Evolutionary conservation across 75 land plant species (phyloP), one percentile per base, ranked within the genome.

Genomic region (Adiantum capillusveneris): DNA sequence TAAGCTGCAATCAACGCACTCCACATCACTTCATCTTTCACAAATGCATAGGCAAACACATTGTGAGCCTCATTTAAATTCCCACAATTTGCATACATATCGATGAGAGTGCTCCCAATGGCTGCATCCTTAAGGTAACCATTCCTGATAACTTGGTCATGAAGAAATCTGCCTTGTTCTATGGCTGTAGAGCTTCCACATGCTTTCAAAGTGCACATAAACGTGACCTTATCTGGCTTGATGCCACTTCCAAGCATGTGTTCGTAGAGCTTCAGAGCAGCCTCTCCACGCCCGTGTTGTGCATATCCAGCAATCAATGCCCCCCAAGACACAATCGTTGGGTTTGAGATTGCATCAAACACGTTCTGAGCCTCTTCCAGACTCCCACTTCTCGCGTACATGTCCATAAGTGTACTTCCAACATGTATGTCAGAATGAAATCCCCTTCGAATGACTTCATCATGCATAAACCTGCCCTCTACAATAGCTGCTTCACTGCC

Each of bases 351-450:
- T 1, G 25, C 25, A 54, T 54, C 70, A 34, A 70, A 70, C 9
- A 49, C 36, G 14, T 46, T 17, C 1, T 30, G n/a, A 14, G 74
- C 74, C n/a, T 57, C 71, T 31, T 65, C 39, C 0, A 71, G 17
- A 29, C 52, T 71, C 22, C 70, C 71, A 67, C 57, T 43, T 48
- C 66, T 66, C 11, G 53, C 36, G 51, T 70, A 70, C 64, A 65
- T 70, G 59, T 30, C 62, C 28, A 70, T 18, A 27, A 70, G 34
- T 13, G 69, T 21, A 48, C 37, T 70, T 41, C 27, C 73, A 11
- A 64, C 48, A 25, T 22, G n/a, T 20, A 64, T 17, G 9, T 70
- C 60, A 9, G 68, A 65, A 29, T 55, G 60, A 56, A 64, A 44
- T 16, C 27, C 69, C 24, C 22, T 25, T 18, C 20, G 25, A 5